These are phyloP conservation scores for Laguncularia racemosa DNA, from an alignment of 345 rosid genomes.

Conservation along the genomic window DNA sequence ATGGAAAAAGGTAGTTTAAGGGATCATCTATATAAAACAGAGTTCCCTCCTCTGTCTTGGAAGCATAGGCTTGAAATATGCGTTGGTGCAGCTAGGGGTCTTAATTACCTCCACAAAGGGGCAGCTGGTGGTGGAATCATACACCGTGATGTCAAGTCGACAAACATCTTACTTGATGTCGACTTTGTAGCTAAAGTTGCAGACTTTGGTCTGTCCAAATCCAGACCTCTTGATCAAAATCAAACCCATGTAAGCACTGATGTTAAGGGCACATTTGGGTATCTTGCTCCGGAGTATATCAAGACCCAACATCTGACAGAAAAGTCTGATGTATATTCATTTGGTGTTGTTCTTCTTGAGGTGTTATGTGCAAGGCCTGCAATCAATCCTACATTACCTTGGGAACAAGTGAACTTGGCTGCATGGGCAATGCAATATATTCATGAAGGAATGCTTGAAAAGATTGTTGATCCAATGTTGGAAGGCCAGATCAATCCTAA, in stretches of 20 bases:
- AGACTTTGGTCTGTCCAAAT: constrained; percentile 54
- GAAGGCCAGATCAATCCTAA: constrained; percentile 27
- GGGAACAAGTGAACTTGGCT: constrained; percentile 41
- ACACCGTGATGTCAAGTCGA: constrained; percentile 55
- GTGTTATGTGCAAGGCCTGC: constrained; percentile 49
- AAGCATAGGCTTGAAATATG: constrained; percentile 52
- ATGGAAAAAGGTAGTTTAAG: constrained; percentile 53
- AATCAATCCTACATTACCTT: constrained; percentile 21
- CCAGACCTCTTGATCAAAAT: constrained; percentile 18
- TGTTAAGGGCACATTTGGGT: constrained; percentile 51
- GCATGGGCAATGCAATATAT: constrained; percentile 33
- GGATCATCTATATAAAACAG: constrained; percentile 36
- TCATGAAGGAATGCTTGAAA: constrained; percentile 28
- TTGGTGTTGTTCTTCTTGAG: constrained; percentile 52
- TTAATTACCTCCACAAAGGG: constrained; percentile 46
- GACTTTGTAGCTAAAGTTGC: constrained; percentile 43
- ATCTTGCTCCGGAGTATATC: constrained; percentile 50
- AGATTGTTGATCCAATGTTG: constrained; percentile 32
- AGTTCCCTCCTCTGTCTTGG: constrained; percentile 34
- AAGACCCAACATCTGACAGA: constrained; percentile 39
- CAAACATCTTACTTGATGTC: constrained; percentile 49
- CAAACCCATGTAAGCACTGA: constrained; percentile 27
- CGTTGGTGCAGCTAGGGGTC: constrained; percentile 50
- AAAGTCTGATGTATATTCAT: constrained; percentile 54
- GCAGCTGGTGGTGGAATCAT: constrained; percentile 33